phyloP scores from a whole-genome alignment of 371 early-diverging fungal genomes.

The Encephalitozoon intestinalis region DNA sequence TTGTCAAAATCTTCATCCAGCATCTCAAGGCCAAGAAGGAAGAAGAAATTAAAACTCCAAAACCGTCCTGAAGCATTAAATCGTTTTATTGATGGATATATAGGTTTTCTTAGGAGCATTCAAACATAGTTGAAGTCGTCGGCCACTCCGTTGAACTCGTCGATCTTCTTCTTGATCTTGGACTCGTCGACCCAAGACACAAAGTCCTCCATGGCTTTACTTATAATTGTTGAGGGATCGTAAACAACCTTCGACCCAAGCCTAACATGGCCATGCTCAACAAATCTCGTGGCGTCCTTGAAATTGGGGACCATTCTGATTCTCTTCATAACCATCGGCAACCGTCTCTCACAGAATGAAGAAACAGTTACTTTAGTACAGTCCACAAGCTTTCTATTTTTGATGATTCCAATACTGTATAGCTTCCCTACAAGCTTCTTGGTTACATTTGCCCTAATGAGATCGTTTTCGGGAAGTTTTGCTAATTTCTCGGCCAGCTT shows the following conservation, averaged over 20 bases:
- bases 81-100: not conserved
- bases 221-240: constrained; percentile 44
- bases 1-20: not conserved
- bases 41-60: not conserved
- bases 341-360: constrained; percentile 71
- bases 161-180: constrained; percentile 90
- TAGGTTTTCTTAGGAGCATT: not conserved
- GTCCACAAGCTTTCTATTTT: constrained; percentile 72
- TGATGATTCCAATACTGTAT: constrained; percentile 78
- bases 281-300: constrained; percentile 77
- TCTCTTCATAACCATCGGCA: constrained; percentile 83
- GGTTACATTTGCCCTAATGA: constrained; percentile 69
- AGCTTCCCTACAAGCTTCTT: constrained; percentile 75
- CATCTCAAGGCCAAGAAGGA: not conserved
- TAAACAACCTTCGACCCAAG: constrained; percentile 65
- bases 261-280: constrained; percentile 83
- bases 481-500: constrained; percentile 77
- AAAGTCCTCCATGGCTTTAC: constrained; percentile 84
- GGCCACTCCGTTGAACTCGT: constrained; percentile 64
- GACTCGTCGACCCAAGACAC: constrained; percentile 94
- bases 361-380: constrained; percentile 78
- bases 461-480: constrained; percentile 74
- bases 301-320: constrained; percentile 89
- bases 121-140: constrained; percentile 43
- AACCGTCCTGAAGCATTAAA: too few relatives aligned